Base-by-base conservation (phyloP, 306 rosid species). In the Aeschynomene evenia region DNA sequence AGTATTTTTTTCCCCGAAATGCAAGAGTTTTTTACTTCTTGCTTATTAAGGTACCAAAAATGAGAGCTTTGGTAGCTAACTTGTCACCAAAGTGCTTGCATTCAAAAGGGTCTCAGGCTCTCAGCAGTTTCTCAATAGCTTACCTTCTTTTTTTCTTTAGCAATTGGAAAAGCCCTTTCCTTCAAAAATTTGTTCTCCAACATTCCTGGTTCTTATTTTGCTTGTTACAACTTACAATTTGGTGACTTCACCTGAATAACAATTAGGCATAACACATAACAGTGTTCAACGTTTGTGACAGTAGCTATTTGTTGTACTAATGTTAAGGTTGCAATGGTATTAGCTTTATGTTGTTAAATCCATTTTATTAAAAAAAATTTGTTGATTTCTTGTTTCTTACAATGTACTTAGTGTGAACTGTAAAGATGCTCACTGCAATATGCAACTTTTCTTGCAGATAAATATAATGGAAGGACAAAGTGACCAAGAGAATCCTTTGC, bases 401-500 rank as follows among this genome's bases (percentile, higher is more conserved):
- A 37, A 37, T 37, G 43, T 14, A 10, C 43, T 10, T 2, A 37
- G 43, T 33, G 37, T n/a, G n/a, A n/a, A n/a, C n/a, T n/a, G n/a
- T 33, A 33, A 33, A 33, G 37, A 33, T 33, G 37, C 37, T 33
- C 37, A 33, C n/a, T 24, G 26, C 4, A 57, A 57, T 57, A 20
- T 29, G 8, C n/a, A 18, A 16, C 13, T 19, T 63, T 79, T 58
- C 61, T 66, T 46, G 71, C 67, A 64, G 48, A 40, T 40, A 9
- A 64, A 50, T 54, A 57, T 7, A 4, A 92, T 92, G 98, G 96
- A 89, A 71, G 90, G 75, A 56, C 70, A 73, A 64, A 72, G 77
- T 58, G 48, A 80, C 77, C 68, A 77, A 70, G 66, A 70, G 20
- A 76, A 63, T 66, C 53, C 72, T 28, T 33, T 29, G 71, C 78